Conservation (phyloP, 192 early-diverging fungal genomes). For the Entomortierella parvispora region DNA sequence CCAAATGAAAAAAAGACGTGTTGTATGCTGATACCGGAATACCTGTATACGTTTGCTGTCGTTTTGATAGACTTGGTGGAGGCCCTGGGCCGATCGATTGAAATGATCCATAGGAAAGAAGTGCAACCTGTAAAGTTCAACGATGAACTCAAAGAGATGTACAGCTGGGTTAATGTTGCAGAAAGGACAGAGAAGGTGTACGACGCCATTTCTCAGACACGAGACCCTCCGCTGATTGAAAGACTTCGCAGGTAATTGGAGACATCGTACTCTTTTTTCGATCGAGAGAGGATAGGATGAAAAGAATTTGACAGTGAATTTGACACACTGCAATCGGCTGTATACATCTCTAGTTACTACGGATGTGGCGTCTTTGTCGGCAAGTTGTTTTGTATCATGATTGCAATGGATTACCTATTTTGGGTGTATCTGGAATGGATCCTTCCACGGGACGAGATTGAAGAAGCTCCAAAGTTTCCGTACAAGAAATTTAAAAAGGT, state of each 20-base stretch:
- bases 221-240: slow-evolving; percentile 78
- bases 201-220: slow-evolving; percentile 71
- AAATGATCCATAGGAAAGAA: slow-evolving; percentile 69
- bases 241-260: slow-evolving; percentile 68
- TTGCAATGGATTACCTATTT: slow-evolving; percentile 87
- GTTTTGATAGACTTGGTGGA: slow-evolving; percentile 78
- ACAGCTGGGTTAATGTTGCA: slow-evolving; percentile 97
- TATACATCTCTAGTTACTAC: slow-evolving; percentile 67
- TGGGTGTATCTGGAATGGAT: slow-evolving; percentile 85
- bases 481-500: slow-evolving; percentile 67
- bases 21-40: too few relatives aligned
- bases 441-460: slow-evolving; percentile 78
- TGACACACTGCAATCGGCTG: not conserved
- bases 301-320: not conserved
- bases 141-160: slow-evolving; percentile 89
- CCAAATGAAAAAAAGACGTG: not conserved
- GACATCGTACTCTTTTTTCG: too few relatives aligned
- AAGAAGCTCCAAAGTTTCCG: slow-evolving; percentile 75
- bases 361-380: slow-evolving; percentile 92
- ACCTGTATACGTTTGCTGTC: too few relatives aligned
- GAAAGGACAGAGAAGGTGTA: slow-evolving; percentile 93
- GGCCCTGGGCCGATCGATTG: slow-evolving; percentile 77
- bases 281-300: too few relatives aligned
- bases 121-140: slow-evolving; percentile 79
- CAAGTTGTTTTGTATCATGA: slow-evolving; percentile 90